Conservation (phyloP, 129 eudicot genomes). For the Lonicera japonica region DNA sequence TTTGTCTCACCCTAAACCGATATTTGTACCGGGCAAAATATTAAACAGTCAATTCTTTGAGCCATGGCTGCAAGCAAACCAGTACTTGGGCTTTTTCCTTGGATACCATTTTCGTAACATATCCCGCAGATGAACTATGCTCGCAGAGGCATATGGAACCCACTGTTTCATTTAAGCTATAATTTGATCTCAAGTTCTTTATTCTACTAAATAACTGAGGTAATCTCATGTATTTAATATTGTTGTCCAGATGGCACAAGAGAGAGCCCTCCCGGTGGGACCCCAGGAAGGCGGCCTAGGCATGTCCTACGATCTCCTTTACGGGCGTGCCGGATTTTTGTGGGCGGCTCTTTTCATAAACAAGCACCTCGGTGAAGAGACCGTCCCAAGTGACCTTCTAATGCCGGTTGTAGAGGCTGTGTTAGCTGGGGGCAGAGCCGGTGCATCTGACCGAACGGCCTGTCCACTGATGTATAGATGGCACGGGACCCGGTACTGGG, state of each 20-base stretch:
- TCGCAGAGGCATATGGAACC: too few species aligned
- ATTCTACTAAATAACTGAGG: too few species aligned
- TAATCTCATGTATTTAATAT: background rate
- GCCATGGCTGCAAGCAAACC: too few species aligned
- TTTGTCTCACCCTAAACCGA: too few species aligned
- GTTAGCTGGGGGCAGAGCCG: slow-evolving; percentile 81
- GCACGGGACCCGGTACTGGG: slow-evolving; percentile 94
- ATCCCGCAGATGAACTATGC: too few species aligned
- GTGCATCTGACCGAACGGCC: slow-evolving; percentile 48
- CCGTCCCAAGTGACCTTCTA: slow-evolving; percentile 43
- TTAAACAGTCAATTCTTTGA: too few species aligned
- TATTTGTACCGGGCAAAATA: too few species aligned
- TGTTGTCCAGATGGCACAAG: slow-evolving; percentile 56
- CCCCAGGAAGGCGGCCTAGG: slow-evolving; percentile 93
- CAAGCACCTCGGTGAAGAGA: slow-evolving; percentile 49
- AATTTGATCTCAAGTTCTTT: too few species aligned
- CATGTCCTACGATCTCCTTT: slow-evolving; percentile 89
- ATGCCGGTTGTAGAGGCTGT: slow-evolving; percentile 68
- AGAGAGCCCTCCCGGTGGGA: slow-evolving; percentile 85
- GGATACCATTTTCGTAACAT: too few species aligned
- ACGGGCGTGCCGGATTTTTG: slow-evolving; percentile 83
- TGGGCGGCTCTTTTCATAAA: slow-evolving; percentile 87
- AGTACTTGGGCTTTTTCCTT: too few species aligned
- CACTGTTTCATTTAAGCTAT: too few species aligned
- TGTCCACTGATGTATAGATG: slow-evolving; percentile 86